Base-by-base conservation (phyloP, 768 basidiomycete species). In the Leccinellum luteum region DNA sequence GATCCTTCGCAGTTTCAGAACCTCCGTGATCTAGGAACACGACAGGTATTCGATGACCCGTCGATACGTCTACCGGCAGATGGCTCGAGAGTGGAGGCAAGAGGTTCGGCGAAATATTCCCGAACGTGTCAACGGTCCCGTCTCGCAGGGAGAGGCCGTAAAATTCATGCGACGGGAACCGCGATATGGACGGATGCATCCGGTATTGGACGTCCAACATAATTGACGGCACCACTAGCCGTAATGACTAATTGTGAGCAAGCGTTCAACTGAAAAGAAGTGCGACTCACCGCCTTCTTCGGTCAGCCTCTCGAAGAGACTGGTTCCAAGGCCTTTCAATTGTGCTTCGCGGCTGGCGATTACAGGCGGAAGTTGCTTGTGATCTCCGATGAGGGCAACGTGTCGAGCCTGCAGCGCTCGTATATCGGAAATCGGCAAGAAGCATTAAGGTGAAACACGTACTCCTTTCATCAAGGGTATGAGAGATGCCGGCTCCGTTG, bases 121-220 rank as follows among this genome's bases (percentile, higher is more conserved):
- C 83, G 7, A 62, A 55, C 12, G 58, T 48, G 59, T 86, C 84
- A 23, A 88, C 80, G 1, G 91, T 94, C 15, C 93, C 93, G 68
- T 96, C 89, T 43, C 77, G 78, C 48, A 97, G 68, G 1, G 80
- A 76, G 27, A 77, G 76, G 44, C 84, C 76, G 75, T 98, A 98
- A 70, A 97, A 97, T 58, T 92, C 87, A 27, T 77, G 69, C 35
- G 89, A 86, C 10, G 95, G 93, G 76, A 98, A 98, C 21, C 79
- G 79, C 2, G 94, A 92, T 64, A 98, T 94, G 35, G 78, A 77
- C 13, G 94, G 95, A 65, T 95, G 93, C 94, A 98, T 98, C 34
- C 94, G 86, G 65, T 97, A 98, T 73, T 98, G 94, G n/a, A 85
- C 81, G 67, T 96, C 89, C 56, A 98, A 83, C 89, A 95, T 94